A percentile compares a stretch with the other conserved stretches of the same genome.
Evolutionary conservation across 2,329 filamentous ascomycete species (phyloP).

Genomic region (Alternaria incomplexa): DNA sequence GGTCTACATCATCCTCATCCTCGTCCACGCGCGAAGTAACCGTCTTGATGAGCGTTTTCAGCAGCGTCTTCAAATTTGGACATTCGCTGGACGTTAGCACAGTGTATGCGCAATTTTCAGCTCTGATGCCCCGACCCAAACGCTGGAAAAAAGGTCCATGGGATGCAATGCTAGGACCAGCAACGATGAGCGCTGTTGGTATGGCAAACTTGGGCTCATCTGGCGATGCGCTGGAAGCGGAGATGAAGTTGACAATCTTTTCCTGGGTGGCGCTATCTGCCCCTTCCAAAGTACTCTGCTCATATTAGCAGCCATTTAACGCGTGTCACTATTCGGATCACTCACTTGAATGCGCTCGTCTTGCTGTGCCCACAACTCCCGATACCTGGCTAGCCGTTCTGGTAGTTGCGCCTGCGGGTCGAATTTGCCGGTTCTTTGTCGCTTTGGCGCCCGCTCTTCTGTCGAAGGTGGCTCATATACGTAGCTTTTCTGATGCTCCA

Average conservation of each 20-base stretch:
- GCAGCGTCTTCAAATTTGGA: slow-evolving; percentile 72
- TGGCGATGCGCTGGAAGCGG: slow-evolving; percentile 27
- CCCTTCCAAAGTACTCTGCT: slow-evolving; percentile 46
- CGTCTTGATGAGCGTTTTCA: slow-evolving; percentile 76
- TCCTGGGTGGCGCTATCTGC: slow-evolving; percentile 49
- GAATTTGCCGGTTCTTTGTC: slow-evolving; percentile 44
- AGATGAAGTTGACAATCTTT: slow-evolving; percentile 49
- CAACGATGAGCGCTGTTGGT: slow-evolving; percentile 74
- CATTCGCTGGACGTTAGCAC: slow-evolving; percentile 73
- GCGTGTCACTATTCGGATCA: not conserved
- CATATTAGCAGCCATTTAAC: slow-evolving; percentile 12
- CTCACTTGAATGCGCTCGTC: slow-evolving; percentile 67
- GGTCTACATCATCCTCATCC: slow-evolving; percentile 50
- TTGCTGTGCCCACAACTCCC: slow-evolving; percentile 68
- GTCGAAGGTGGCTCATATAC: slow-evolving; percentile 49
- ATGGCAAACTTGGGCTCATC: slow-evolving; percentile 56
- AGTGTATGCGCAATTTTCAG: slow-evolving; percentile 63
- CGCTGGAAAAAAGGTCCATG: slow-evolving; percentile 77
- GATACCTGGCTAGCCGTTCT: slow-evolving; percentile 66
- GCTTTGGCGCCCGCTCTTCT: slow-evolving; percentile 49
- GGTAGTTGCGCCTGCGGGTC: slow-evolving; percentile 30
- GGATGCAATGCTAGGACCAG: slow-evolving; percentile 78
- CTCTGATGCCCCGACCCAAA: slow-evolving; percentile 57
- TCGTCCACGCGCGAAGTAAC: slow-evolving; percentile 64
- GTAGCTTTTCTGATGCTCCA: slow-evolving; percentile 59